These are phyloP conservation scores for Fusarium liriodendri DNA, from an alignment of 2,329 filamentous ascomycete genomes.

Conservation along the genomic window DNA sequence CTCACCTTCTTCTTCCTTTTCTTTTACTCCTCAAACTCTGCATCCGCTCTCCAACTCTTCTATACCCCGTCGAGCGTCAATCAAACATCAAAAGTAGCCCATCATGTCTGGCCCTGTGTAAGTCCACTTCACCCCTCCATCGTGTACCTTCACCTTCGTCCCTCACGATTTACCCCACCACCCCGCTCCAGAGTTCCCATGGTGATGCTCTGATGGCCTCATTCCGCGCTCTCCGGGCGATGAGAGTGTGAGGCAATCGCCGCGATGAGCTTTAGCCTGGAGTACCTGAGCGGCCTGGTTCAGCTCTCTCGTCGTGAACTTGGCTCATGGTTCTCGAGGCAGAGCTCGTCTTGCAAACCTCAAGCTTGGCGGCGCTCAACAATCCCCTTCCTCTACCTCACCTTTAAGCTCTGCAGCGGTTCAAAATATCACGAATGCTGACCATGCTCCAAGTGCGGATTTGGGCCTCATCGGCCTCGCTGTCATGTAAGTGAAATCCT, in stretches of 20 bases:
- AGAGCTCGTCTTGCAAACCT: slow-evolving; percentile 82
- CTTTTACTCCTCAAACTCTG: slow-evolving; percentile 33
- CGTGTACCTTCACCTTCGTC: slow-evolving; percentile 36
- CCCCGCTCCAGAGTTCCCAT: slow-evolving; percentile 48
- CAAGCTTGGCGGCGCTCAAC: slow-evolving; percentile 73
- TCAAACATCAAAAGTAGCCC: slow-evolving; percentile 40
- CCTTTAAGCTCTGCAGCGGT: slow-evolving; percentile 39
- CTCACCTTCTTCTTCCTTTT: slow-evolving; percentile 26
- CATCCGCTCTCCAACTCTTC: slow-evolving; percentile 5
- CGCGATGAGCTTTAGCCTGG: slow-evolving; percentile 26
- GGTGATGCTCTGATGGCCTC: slow-evolving; percentile 45
- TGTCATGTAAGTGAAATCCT: slow-evolving; percentile 74
- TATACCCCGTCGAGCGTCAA: slow-evolving; percentile 18
- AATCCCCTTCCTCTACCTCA: slow-evolving; percentile 50
- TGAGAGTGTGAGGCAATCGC: slow-evolving; percentile 36
- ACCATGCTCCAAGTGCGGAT: slow-evolving; percentile 77
- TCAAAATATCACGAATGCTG: slow-evolving; percentile 61
- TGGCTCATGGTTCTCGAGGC: slow-evolving; percentile 53
- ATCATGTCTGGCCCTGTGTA: slow-evolving; percentile 77
- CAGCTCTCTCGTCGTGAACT: slow-evolving; percentile 39
- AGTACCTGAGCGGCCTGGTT: neutral
- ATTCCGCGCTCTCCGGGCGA: slow-evolving; percentile 48
- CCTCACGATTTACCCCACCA: slow-evolving; percentile 52
- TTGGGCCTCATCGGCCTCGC: slow-evolving; percentile 93
- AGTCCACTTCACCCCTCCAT: slow-evolving; percentile 55